Conservation (phyloP, 176 grass and related monocot genomes). For the Avena sativa region DNA sequence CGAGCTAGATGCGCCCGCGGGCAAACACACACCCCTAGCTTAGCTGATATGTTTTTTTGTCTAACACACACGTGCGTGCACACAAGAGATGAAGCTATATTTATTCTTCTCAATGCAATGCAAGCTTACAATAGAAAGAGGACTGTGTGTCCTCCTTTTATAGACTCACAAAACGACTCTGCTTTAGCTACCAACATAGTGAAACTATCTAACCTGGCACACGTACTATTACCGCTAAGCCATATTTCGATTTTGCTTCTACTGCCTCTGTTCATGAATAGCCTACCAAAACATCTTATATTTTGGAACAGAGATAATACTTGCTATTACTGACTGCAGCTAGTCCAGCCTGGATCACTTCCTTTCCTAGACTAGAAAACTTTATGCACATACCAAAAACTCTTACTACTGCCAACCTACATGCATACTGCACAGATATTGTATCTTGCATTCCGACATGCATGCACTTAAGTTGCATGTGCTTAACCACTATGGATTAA, state of each 20-base stretch:
- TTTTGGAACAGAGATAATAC: not conserved
- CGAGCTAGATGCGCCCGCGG: not conserved
- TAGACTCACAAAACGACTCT: not conserved
- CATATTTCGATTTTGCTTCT: not conserved
- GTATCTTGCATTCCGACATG: not conserved
- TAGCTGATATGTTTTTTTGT: not conserved
- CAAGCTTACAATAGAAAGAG: not conserved
- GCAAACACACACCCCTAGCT: not conserved
- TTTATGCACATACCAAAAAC: not conserved
- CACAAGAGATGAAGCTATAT: not conserved
- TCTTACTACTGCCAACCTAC: not conserved
- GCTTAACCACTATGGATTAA: not conserved
- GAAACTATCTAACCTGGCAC: not conserved
- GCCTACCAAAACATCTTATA: no score
- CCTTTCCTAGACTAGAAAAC: not conserved
- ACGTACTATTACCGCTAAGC: not conserved
- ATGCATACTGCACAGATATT: not conserved
- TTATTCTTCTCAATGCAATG: not conserved
- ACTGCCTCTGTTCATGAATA: no score
- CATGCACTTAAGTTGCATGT: conserved; percentile 9
- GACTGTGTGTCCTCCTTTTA: not conserved
- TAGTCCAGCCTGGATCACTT: not conserved
- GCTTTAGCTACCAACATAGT: not conserved
- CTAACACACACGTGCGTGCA: not conserved
- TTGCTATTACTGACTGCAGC: not conserved